These are phyloP conservation scores for Alternaria triticimaculans DNA, from an alignment of 2,329 filamentous ascomycete genomes.

Conservation along the genomic window DNA sequence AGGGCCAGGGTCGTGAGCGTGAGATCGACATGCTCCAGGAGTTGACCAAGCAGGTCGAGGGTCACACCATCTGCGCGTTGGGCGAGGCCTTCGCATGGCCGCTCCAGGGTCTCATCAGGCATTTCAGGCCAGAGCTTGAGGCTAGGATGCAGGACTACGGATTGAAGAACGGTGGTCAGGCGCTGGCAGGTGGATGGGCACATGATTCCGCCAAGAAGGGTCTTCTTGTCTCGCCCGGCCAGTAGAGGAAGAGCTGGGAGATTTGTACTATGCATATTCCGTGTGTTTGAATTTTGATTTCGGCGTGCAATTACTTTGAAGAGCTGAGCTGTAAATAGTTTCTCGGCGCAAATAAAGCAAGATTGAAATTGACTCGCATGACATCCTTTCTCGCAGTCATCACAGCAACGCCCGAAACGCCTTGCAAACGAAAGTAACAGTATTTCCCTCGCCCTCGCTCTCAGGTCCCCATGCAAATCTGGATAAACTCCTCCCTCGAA, in stretches of 20 bases:
- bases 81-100: conserved; percentile 99
- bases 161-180: conserved; percentile 72
- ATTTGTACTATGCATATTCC: conserved; percentile 39
- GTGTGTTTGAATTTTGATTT: conserved; percentile 8
- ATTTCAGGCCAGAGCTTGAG: conserved; percentile 96
- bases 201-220: conserved; percentile 78
- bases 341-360: conserved; percentile 36
- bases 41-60: conserved; percentile 98
- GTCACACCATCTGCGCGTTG: conserved; percentile 97
- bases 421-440: background rate
- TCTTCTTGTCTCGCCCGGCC: conserved; percentile 84
- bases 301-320: conserved; percentile 8
- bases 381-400: background rate
- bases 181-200: conserved; percentile 87
- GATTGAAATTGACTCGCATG: conserved; percentile 13
- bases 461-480: conserved; percentile 63
- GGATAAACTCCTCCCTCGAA: conserved; percentile 68
- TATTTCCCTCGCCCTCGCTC: background rate
- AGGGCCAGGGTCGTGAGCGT: conserved; percentile 82
- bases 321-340: conserved; percentile 47
- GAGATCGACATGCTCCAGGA: conserved; percentile 99
- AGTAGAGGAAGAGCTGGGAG: conserved; percentile 58
- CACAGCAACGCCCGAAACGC: conserved; percentile 12
- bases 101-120: conserved; percentile 95
- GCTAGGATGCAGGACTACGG: conserved; percentile 84